Percentiles rank a stretch among this genome's conserved stretches.
Conservation (phyloP, 306 rosid species). For the Malus orientalis region DNA sequence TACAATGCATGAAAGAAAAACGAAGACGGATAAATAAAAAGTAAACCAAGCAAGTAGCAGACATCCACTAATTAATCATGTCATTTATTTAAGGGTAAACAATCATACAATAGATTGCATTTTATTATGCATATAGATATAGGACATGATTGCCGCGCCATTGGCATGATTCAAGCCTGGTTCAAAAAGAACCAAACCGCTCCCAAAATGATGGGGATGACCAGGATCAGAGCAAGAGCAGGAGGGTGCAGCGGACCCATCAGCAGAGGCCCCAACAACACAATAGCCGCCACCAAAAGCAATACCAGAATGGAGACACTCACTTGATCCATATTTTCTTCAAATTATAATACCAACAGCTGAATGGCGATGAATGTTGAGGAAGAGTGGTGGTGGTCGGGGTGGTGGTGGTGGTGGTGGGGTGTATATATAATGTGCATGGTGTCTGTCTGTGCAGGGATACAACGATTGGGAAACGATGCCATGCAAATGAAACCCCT, state of each 20-base stretch:
- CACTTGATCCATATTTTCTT: background rate
- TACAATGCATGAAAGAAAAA: no score
- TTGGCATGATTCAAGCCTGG: background rate
- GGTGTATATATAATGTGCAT: background rate
- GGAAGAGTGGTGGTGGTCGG: no score
- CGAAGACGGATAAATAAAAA: no score
- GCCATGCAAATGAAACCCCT: background rate
- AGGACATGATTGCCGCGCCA: no score
- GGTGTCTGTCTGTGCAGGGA: background rate
- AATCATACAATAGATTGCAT: no score
- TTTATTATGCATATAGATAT: no score
- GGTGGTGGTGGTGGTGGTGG: no score
- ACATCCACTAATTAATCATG: no score
- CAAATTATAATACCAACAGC: background rate
- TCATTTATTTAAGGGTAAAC: no score
- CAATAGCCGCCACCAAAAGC: slow-evolving; percentile 1
- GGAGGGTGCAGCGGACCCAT: slow-evolving; percentile 21
- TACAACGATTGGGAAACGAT: background rate
- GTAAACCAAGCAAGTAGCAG: no score
- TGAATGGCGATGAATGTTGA: background rate
- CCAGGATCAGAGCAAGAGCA: background rate
- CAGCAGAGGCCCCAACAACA: slow-evolving; percentile 10
- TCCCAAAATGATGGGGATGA: background rate
- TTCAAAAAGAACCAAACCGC: background rate
- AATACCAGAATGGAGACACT: background rate